phyloP scores from a whole-genome alignment of 768 basidiomycete genomes.

The Podaxis pistillaris region DNA sequence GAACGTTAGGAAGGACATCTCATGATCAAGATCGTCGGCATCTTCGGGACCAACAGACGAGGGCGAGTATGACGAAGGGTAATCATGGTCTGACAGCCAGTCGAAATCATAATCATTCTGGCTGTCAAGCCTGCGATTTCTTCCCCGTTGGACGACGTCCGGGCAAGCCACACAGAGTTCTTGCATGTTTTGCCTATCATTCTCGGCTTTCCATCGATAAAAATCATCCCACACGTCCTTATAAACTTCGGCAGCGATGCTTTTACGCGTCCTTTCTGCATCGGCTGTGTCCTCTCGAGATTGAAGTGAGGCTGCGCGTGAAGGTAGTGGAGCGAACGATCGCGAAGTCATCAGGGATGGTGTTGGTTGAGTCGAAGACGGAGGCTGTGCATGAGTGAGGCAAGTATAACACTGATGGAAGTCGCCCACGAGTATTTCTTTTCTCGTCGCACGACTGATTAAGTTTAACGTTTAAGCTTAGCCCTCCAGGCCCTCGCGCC shows the following conservation, averaged over 20 bases:
- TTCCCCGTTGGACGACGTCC: neutral
- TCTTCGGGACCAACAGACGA: slow-evolving; percentile 2
- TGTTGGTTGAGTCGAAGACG: no score
- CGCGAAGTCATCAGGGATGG: neutral
- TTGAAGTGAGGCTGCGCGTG: neutral
- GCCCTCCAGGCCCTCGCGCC: no score
- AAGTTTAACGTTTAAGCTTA: no score
- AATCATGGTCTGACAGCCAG: slow-evolving; percentile 9
- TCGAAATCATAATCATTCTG: neutral
- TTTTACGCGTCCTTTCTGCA: neutral
- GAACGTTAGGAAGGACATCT: slow-evolving; percentile 8
- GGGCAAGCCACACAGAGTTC: neutral
- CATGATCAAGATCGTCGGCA: neutral
- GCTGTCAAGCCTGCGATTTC: neutral
- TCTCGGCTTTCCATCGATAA: slow-evolving; percentile 6
- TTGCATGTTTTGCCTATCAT: neutral
- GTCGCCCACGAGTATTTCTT: no score
- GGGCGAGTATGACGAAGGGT: slow-evolving; percentile 7
- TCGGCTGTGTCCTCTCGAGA: neutral
- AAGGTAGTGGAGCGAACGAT: neutral
- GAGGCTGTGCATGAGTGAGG: neutral
- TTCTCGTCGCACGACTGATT: no score
- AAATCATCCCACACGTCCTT: slow-evolving; percentile 10
- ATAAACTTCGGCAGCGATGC: neutral
- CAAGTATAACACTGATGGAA: no score